Conservation (phyloP, 768 basidiomycete genomes). For the Cystobasidium onofrii region DNA sequence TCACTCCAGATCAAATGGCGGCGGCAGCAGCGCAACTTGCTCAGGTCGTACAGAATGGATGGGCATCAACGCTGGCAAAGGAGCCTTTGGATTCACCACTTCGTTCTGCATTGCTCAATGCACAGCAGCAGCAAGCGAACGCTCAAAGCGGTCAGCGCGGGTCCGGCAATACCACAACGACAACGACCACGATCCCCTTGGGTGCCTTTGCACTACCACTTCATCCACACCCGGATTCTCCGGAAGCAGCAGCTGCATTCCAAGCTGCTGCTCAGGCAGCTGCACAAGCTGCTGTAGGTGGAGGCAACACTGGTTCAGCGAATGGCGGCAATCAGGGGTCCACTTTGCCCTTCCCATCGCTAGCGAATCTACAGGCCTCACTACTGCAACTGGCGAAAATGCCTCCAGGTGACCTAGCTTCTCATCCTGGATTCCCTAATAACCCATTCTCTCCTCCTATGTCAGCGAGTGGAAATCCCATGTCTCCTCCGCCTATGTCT, state of each 20-base stretch:
- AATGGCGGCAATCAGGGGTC: neutral
- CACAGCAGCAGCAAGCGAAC: constrained; percentile 6
- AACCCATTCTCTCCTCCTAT: constrained; percentile 25
- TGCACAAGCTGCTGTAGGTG: constrained; percentile 28
- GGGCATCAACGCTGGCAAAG: constrained; percentile 28
- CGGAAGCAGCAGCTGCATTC: constrained; percentile 27
- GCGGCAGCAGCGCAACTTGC: constrained; percentile 42
- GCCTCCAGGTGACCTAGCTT: constrained; percentile 23
- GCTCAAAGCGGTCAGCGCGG: constrained; percentile 10
- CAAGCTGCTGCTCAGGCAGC: constrained; percentile 31
- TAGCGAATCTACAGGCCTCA: constrained; percentile 14
- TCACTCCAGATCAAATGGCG: constrained; percentile 42
- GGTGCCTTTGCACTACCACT: constrained; percentile 39
- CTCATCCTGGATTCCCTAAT: neutral
- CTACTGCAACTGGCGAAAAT: constrained; percentile 25
- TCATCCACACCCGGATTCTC: constrained; percentile 34
- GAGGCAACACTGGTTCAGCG: neutral
- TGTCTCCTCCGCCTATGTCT: neutral
- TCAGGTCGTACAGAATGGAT: constrained; percentile 41
- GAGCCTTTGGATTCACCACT: constrained; percentile 11
- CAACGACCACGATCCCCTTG: constrained; percentile 38
- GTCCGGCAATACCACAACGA: constrained; percentile 9
- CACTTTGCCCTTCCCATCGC: constrained; percentile 16
- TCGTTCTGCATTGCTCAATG: neutral
- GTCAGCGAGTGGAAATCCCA: neutral